A percentile compares a stretch with the other conserved stretches of the same genome.
These are phyloP conservation scores for Adiantum capillusveneris DNA, from an alignment of 75 land plant genomes.

Conservation along the genomic window DNA sequence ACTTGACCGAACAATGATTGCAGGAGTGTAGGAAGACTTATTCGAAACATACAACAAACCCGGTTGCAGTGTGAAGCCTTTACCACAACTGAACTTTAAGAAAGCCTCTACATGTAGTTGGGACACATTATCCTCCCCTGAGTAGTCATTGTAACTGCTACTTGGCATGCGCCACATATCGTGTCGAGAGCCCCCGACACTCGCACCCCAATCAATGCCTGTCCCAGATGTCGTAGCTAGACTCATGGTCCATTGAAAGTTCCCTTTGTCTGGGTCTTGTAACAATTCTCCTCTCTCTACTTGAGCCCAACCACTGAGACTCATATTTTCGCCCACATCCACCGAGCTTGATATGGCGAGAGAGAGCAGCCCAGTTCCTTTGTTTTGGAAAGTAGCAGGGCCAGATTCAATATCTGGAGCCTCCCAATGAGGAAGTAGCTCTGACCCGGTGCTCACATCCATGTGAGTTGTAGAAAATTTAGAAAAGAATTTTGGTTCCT, in stretches of 20 bases:
- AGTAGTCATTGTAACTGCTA: not conserved
- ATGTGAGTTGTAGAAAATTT: not conserved
- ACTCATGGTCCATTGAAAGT: conserved; percentile 50
- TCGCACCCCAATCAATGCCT: conserved; percentile 62
- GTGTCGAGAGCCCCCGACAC: conserved; percentile 35
- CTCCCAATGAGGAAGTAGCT: not conserved
- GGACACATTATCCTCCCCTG: not conserved
- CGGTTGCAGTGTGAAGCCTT: conserved; percentile 23
- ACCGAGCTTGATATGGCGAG: not conserved
- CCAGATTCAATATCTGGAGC: not conserved
- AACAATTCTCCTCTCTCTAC: conserved; percentile 29
- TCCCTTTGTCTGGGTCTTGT: conserved; percentile 31
- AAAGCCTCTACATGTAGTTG: conserved; percentile 30
- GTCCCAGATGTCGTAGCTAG: conserved; percentile 43
- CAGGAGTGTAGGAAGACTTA: conserved; percentile 22
- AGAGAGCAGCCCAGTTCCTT: conserved; percentile 1
- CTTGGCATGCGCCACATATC: conserved; percentile 11
- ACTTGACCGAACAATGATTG: conserved; percentile 18
- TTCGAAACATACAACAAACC: conserved; percentile 24
- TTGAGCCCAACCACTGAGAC: conserved; percentile 65
- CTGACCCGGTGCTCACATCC: not conserved
- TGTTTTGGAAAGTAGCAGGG: not conserved
- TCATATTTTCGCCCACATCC: conserved; percentile 2
- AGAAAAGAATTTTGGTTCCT: not conserved
- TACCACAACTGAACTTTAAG: conserved; percentile 14